Conservation (phyloP, 2,329 filamentous ascomycete species). For the Fusarium nanum region DNA sequence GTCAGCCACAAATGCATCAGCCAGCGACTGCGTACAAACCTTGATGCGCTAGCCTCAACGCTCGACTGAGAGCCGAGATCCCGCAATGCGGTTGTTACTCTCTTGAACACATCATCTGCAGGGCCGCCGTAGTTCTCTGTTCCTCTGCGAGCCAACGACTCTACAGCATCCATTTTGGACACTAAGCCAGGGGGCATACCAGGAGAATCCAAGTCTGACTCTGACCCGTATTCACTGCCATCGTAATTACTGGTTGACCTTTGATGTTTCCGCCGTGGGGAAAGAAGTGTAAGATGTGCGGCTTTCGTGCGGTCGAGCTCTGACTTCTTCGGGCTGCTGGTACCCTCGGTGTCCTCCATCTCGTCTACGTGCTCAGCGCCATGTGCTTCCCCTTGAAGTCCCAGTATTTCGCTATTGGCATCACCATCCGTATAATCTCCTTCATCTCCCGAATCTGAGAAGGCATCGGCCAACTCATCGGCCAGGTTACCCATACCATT, state of each 20-base stretch:
- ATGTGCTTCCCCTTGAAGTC: constrained; percentile 10
- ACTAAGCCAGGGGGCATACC: constrained; percentile 75
- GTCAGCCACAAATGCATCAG: constrained; percentile 26
- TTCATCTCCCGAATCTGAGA: constrained; percentile 73
- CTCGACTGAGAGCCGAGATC: constrained; percentile 79
- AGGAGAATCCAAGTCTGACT: constrained; percentile 76
- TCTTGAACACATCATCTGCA: constrained; percentile 73
- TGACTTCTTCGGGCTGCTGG: constrained; percentile 24
- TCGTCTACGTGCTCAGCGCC: constrained; percentile 26
- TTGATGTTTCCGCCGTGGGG: constrained; percentile 60
- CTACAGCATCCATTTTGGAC: constrained; percentile 77
- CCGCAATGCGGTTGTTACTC: constrained; percentile 75
- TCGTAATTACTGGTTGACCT: constrained; percentile 72
- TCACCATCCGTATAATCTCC: constrained; percentile 62
- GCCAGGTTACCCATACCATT: constrained; percentile 81
- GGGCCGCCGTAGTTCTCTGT: constrained; percentile 74
- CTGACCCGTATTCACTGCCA: constrained; percentile 79
- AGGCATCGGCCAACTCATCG: constrained; percentile 81
- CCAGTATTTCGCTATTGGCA: constrained; percentile 41
- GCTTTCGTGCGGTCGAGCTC: constrained; percentile 49
- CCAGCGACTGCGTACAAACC: constrained; percentile 58
- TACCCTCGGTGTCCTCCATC: constrained; percentile 16
- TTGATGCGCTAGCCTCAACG: constrained; percentile 77
- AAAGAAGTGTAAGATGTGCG: constrained; percentile 59
- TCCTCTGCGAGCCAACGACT: constrained; percentile 74